Conservation (phyloP, 176 grass and related monocot species). For the Phoenix dactylifera region DNA sequence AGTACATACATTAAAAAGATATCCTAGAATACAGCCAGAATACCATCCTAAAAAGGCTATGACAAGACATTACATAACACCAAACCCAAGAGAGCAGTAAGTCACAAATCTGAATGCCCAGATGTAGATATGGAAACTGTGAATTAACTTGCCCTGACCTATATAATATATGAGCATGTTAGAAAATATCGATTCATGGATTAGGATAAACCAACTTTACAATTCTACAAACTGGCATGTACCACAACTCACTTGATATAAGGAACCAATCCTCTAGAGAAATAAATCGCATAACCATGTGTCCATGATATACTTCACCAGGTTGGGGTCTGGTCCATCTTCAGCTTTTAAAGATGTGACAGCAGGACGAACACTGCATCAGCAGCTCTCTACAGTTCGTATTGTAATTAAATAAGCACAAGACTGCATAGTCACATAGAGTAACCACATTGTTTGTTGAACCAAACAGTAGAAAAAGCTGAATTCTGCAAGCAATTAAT, state of each 20-base stretch:
- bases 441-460: no score
- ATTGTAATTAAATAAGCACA: no score
- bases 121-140: constrained; percentile 74
- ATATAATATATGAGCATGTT: constrained; percentile 23
- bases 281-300: constrained; percentile 93
- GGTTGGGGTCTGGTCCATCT: constrained; percentile 78
- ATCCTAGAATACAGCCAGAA: no score
- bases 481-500: not conserved
- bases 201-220: not conserved
- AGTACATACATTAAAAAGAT: no score
- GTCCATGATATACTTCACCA: constrained; percentile 83
- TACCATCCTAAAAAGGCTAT: no score
- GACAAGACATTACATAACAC: not conserved
- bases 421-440: no score
- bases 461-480: no score
- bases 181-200: not conserved
- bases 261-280: constrained; percentile 82
- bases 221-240: not conserved
- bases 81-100: not conserved
- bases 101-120: constrained; percentile 64
- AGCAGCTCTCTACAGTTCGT: constrained; percentile 42
- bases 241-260: constrained; percentile 60
- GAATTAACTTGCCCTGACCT: constrained; percentile 73
- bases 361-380: constrained; percentile 87
- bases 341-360: constrained; percentile 72